Evolutionary conservation across 1,284 basidiomycete genomes (phyloP).

Genomic region (Rhodotorula sp.): DNA sequence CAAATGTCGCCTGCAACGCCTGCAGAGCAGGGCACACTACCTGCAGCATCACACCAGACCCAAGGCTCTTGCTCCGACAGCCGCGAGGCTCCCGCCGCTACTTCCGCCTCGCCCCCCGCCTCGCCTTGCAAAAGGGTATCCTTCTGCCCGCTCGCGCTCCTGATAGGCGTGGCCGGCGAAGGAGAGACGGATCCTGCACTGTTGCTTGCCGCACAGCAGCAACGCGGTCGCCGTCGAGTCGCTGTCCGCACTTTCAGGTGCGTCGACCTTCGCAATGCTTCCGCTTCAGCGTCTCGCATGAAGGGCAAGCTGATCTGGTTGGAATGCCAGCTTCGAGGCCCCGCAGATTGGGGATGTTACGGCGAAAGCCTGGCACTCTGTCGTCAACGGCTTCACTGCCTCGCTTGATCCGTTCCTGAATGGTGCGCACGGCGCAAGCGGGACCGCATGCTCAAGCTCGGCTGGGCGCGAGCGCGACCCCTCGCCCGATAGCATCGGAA

Average conservation of each 20-base stretch:
- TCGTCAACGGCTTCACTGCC: conserved; percentile 19
- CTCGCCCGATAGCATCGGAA: conserved; percentile 21
- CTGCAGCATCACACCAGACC: too few species aligned
- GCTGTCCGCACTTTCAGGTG: conserved; percentile 28
- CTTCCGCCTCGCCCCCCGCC: not conserved
- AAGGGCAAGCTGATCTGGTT: not conserved
- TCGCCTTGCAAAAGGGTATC: conserved; percentile 10
- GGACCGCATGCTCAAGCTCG: conserved; percentile 8
- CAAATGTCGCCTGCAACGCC: not conserved
- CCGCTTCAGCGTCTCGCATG: too few species aligned
- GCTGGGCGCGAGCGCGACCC: not conserved
- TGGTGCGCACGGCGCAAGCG: not conserved
- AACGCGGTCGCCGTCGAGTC: conserved; percentile 3
- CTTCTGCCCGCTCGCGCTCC: conserved; percentile 26
- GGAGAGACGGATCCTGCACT: conserved; percentile 23
- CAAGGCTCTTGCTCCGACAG: not conserved
- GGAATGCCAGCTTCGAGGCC: conserved; percentile 17
- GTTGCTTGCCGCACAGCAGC: conserved; percentile 3
- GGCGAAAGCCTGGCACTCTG: conserved; percentile 19
- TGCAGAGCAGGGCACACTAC: not conserved
- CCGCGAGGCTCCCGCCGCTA: not conserved
- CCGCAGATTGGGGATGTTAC: conserved; percentile 12
- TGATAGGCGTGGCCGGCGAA: conserved; percentile 18
- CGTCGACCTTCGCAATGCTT: not conserved
- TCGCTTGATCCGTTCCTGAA: conserved; percentile 25